A percentile compares a stretch with the other conserved stretches of the same genome.
Conservation (phyloP, 768 basidiomycete species). For the Auricularia auricula-judae region DNA sequence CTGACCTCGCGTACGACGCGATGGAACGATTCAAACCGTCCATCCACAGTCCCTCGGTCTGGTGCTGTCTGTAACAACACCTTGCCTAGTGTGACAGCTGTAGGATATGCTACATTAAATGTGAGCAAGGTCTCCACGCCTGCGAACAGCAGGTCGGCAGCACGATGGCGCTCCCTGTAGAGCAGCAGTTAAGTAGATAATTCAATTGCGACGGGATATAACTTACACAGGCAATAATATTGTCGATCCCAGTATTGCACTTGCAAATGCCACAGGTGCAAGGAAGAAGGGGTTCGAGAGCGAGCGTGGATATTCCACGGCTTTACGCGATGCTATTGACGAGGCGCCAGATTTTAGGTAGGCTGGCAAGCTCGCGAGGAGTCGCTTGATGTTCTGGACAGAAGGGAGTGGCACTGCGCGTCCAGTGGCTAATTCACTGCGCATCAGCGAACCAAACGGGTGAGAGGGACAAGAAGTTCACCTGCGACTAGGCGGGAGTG, state of each 20-base stretch:
- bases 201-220: too few species aligned
- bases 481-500: neutral
- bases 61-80: constrained; percentile 88
- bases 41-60: constrained; percentile 39
- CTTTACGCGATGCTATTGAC: neutral
- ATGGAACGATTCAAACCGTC: constrained; percentile 73
- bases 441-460: neutral
- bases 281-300: constrained; percentile 67
- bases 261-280: constrained; percentile 48
- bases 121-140: constrained; percentile 66
- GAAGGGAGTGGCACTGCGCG: neutral
- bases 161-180: constrained; percentile 42
- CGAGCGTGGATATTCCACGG: neutral
- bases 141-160: constrained; percentile 80
- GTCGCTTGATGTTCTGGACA: neutral
- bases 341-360: too few species aligned
- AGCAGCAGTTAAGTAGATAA: neutral
- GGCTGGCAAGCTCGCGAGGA: neutral
- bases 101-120: constrained; percentile 74
- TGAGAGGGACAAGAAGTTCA: neutral
- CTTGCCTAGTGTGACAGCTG: constrained; percentile 72
- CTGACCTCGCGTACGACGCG: constrained; percentile 72
- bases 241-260: constrained; percentile 43
- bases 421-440: neutral
- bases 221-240: constrained; percentile 46